Evolutionary conservation across 2,329 filamentous ascomycete genomes (phyloP).

Genomic region (Emmonsiellopsis sp.): DNA sequence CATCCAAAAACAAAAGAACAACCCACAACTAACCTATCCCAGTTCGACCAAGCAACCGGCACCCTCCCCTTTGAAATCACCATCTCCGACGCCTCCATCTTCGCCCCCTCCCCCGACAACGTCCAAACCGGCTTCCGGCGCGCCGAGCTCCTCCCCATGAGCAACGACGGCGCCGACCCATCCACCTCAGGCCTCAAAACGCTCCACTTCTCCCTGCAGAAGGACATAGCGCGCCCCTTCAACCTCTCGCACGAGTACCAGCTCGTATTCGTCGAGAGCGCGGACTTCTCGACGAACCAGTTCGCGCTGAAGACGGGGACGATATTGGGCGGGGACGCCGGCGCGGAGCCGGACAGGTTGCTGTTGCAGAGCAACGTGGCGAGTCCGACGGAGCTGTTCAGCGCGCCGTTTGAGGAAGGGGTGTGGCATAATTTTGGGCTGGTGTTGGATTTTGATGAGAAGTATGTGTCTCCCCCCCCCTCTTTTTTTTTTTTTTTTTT

Average conservation of each 20-base stretch:
- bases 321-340: constrained; percentile 29
- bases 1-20: not conserved
- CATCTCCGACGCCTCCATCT: constrained; percentile 51
- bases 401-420: constrained; percentile 23
- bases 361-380: constrained; percentile 11
- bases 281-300: constrained; percentile 42
- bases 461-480: constrained; percentile 39
- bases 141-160: constrained; percentile 43
- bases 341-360: not conserved
- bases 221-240: constrained; percentile 42
- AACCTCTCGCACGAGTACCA: constrained; percentile 55
- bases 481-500: no score
- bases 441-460: constrained; percentile 46
- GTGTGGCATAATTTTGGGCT: constrained; percentile 54
- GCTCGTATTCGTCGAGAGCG: constrained; percentile 42
- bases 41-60: constrained; percentile 36
- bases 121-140: constrained; percentile 52
- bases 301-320: constrained; percentile 48
- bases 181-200: constrained; percentile 49
- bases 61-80: constrained; percentile 45
- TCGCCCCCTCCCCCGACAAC: constrained; percentile 31
- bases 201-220: constrained; percentile 51
- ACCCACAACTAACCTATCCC: constrained; percentile 5
- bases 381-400: constrained; percentile 39
- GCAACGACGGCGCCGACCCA: constrained; percentile 24